Conservation (phyloP, 805 yeast species). For the Saturnispora dispora region DNA sequence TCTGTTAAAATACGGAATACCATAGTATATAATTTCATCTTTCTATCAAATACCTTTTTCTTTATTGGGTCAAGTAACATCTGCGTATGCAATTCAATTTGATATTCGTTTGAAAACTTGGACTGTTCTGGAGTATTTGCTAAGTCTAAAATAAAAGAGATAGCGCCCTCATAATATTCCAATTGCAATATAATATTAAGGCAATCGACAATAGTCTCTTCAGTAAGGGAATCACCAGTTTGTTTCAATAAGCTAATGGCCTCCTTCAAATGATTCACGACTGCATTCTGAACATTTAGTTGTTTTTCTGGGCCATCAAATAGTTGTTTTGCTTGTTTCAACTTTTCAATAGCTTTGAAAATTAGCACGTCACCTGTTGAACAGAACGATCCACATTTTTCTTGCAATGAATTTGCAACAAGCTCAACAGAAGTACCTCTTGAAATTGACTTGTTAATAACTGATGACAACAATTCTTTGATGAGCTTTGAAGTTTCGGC, state of each 20-base stretch:
- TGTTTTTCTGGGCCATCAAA: constrained; percentile 67
- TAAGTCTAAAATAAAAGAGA: constrained; percentile 68
- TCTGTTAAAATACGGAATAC: constrained; percentile 68
- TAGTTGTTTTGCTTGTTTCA: constrained; percentile 75
- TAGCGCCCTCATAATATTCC: constrained; percentile 76
- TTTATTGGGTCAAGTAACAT: constrained; percentile 39
- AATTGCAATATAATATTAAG: constrained; percentile 68
- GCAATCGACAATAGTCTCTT: constrained; percentile 77
- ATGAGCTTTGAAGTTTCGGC: constrained; percentile 51
- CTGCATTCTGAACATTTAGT: constrained; percentile 35
- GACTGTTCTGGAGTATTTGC: constrained; percentile 61
- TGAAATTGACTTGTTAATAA: constrained; percentile 79
- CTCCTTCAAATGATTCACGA: constrained; percentile 43
- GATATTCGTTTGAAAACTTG: constrained; percentile 47
- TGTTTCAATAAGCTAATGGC: constrained; percentile 71
- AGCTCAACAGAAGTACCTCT: constrained; percentile 91
- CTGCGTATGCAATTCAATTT: constrained; percentile 29
- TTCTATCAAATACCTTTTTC: constrained; percentile 40
- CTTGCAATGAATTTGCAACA: constrained; percentile 80
- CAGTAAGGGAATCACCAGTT: constrained; percentile 66
- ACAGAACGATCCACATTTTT: constrained; percentile 90
- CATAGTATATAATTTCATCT: constrained; percentile 55
- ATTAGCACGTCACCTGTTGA: constrained; percentile 88
- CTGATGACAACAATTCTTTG: constrained; percentile 79
- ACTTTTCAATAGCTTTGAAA: constrained; percentile 87